Base-by-base conservation (phyloP, 129 eudicot genomes). In the Heracleum sosnowskyi region DNA sequence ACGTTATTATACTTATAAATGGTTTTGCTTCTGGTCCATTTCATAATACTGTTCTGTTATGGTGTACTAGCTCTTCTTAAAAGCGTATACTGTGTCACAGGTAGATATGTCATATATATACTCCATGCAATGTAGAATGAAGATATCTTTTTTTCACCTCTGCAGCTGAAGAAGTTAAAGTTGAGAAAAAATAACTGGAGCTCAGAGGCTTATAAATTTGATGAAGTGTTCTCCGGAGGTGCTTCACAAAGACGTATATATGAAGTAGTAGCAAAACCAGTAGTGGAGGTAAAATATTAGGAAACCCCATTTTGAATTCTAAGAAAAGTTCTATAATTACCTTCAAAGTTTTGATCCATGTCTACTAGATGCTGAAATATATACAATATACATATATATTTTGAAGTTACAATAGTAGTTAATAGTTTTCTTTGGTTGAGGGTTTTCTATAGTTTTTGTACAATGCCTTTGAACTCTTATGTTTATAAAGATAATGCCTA, bases 211-310 rank as follows among this genome's bases (percentile, higher is more conserved):
- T 92, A 90, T 76, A 89, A 89, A 83, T 96, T 96, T 83, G 99
- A 96, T 83, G 97, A 96, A 90, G 90, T 92, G n/a, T 90, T 96
- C 69, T 77, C 97, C 17, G 96, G 85, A 87, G 86, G 87, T 40
- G 90, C 99, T 79, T 96, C 99, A 69, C 99, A 96, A 84, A 96
- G 85, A 86, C 99, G 99, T 66, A 88, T 96, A 44, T 96, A 96
- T 78, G 97, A 96, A 51, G 93, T 83, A 11, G 99, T 96, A 41
- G 99, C 99, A 81, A 96, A 90, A 81, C 99, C 99, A 76, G 99
- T 96, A 73, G 99, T 96, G 78, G 97, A 96, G 95, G 99, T 87
- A 86, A 13, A 73, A 68, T 77, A 46, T 75, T 63, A 68, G 45
- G 5, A n/a, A 12, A 5, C 29, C n/a, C 2, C 57, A 73, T 9